Percentiles rank a stretch among this genome's conserved stretches.
phyloP scores from a whole-genome alignment of 352 stramenopile genomes.

The Hyaloperonospora brassicae region DNA sequence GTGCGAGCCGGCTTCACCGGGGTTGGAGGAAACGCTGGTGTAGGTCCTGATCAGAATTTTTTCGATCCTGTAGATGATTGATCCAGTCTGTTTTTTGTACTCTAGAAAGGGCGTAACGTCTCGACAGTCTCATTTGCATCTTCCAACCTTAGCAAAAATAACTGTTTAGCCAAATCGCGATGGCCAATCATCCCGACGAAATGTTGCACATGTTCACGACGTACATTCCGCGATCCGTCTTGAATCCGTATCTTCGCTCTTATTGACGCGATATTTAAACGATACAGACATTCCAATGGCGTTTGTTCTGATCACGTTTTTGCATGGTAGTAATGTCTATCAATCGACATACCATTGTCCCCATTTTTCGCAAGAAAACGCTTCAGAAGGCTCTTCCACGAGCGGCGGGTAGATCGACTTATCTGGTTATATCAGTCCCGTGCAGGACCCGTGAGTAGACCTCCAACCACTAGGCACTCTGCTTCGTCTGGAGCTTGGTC shows the following conservation, averaged over 20 bases:
- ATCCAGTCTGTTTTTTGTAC: not conserved
- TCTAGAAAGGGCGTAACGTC: not conserved
- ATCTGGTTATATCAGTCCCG: no score
- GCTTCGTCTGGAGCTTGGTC: no score
- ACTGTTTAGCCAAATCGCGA: not conserved
- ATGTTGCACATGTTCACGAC: not conserved
- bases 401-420: no score
- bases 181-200: not conserved
- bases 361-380: no score
- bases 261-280: constrained; percentile 1
- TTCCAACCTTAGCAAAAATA: not conserved
- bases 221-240: not conserved
- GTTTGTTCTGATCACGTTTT: no score
- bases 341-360: no score
- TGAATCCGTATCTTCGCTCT: not conserved
- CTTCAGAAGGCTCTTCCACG: no score
- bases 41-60: not conserved
- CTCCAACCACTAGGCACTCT: no score
- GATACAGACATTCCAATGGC: constrained; percentile 12
- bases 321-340: no score
- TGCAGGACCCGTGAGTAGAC: no score
- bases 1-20: not conserved
- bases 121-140: not conserved
- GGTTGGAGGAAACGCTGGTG: not conserved
- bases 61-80: not conserved